phyloP scores from a whole-genome alignment of 140 eudicot genomes.

The Bidens hawaiensis region DNA sequence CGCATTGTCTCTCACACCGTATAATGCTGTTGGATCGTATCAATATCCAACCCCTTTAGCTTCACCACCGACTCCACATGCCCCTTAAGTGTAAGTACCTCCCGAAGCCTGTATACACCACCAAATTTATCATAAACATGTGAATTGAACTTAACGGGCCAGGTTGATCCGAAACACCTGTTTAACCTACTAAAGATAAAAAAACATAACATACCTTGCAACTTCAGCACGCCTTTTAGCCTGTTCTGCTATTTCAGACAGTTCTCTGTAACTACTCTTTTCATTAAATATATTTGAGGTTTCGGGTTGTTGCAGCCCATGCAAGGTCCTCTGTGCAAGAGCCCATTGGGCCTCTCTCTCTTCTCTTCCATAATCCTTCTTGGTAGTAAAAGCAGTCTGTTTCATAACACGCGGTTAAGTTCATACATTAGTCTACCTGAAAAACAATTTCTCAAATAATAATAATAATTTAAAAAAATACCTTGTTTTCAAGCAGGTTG shows the following conservation, averaged over 20 bases:
- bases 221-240: slow-evolving; percentile 79
- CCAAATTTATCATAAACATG: neutral
- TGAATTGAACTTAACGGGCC: neutral
- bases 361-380: slow-evolving; percentile 72
- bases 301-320: slow-evolving; percentile 78
- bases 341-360: slow-evolving; percentile 88
- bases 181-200: neutral
- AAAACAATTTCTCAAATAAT: neutral
- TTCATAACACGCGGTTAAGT: neutral
- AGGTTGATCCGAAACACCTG: neutral
- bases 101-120: slow-evolving; percentile 49
- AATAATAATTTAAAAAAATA: slow-evolving; percentile 16
- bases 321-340: slow-evolving; percentile 74
- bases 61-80: slow-evolving; percentile 87
- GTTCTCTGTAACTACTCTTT: slow-evolving; percentile 63
- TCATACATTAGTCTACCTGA: neutral
- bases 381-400: slow-evolving; percentile 77
- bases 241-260: slow-evolving; percentile 80
- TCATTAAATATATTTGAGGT: slow-evolving; percentile 47
- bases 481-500: slow-evolving; percentile 68
- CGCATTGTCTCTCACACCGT: slow-evolving; percentile 45
- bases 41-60: slow-evolving; percentile 76
- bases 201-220: slow-evolving; percentile 42
- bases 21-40: slow-evolving; percentile 75
- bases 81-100: slow-evolving; percentile 77